Base-by-base conservation (phyloP, 768 basidiomycete genomes). In the Coprinellus micaceus region DNA sequence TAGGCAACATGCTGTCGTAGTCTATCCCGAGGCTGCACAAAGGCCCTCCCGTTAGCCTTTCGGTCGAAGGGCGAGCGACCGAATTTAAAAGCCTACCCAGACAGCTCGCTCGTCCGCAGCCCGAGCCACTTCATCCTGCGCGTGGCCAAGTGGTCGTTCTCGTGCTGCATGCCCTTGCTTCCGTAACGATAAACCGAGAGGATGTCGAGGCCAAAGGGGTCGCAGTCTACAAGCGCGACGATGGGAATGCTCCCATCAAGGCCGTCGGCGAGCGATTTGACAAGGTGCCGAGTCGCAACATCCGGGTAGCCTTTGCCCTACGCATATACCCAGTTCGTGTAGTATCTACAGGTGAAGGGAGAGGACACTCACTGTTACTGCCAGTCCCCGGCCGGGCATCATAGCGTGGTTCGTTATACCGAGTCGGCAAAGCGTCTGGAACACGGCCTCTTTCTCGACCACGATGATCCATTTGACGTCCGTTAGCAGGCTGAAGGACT, bases 251-350 rank as follows among this genome's bases (percentile, higher is more conserved):
- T 97, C 63, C 12, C 40, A 52, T 17, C 45, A 19, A 93, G 78
- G 30, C 81, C 79, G 37, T 85, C 79, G 1, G 88, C 80, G 2
- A 98, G 75, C 0, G 80, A 82, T 56, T 84, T 84, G 44, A 95
- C 82, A 6, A 98, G 78, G 60, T 95, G 86, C 6, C 94, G 81
- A 0, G 97, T 96, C 2, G 94, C 88, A 3, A 97, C 71, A 66
- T 99, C 97, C 0, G 97, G 97, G 70, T 96, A 98, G 2, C 97
- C 97, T 68, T 97, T 98, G 0, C 97, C 97, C 94, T 97, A 52
- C 13, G n/a, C n/a, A n/a, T 33, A 33, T 33, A 33, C 7, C 33
- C 7, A 43, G 6, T 9, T 43, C n/a, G n/a, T 15, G 6, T 15
- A 17, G n/a, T 5, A 43, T 17, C 40, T 17, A 7, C 19, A 37